These are phyloP conservation scores for Phytopythium sindhum DNA, from an alignment of 352 stramenopile genomes.

Conservation along the genomic window DNA sequence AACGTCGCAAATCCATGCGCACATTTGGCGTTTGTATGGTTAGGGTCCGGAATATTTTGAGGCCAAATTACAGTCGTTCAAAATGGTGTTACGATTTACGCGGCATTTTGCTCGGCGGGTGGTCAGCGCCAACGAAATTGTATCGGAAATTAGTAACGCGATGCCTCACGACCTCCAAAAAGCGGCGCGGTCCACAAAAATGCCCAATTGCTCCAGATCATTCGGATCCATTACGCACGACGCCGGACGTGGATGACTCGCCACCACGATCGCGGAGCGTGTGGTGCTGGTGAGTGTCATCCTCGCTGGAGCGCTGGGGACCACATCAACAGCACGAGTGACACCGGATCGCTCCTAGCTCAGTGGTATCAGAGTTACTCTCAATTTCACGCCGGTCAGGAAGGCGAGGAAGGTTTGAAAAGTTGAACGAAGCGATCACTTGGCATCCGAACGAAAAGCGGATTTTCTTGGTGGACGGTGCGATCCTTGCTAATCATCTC, in stretches of 20 bases:
- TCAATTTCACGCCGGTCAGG: neutral
- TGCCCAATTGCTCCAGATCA: neutral
- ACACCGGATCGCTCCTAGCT: neutral
- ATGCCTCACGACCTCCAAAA: neutral
- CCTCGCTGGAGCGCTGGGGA: neutral
- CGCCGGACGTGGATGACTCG: neutral
- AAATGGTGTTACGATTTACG: neutral
- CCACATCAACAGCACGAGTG: neutral
- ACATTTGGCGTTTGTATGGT: neutral
- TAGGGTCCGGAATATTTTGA: neutral
- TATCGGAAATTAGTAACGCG: neutral
- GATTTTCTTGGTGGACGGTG: slow-evolving; percentile 5
- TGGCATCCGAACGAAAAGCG: slow-evolving; percentile 4
- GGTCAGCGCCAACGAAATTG: slow-evolving; percentile 11
- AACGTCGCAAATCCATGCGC: no score
- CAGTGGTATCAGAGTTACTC: neutral
- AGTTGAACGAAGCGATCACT: neutral
- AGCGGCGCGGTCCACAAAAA: neutral
- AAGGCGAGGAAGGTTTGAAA: neutral
- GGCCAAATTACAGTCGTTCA: no score
- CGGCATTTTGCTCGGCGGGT: neutral
- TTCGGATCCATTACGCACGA: neutral
- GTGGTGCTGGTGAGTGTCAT: neutral
- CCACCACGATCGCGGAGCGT: no score
- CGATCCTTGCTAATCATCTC: slow-evolving; percentile 2